Evolutionary conservation across 306 rosid species (phyloP), one percentile per base, ranked within the genome.

Genomic region (Urtica urens): DNA sequence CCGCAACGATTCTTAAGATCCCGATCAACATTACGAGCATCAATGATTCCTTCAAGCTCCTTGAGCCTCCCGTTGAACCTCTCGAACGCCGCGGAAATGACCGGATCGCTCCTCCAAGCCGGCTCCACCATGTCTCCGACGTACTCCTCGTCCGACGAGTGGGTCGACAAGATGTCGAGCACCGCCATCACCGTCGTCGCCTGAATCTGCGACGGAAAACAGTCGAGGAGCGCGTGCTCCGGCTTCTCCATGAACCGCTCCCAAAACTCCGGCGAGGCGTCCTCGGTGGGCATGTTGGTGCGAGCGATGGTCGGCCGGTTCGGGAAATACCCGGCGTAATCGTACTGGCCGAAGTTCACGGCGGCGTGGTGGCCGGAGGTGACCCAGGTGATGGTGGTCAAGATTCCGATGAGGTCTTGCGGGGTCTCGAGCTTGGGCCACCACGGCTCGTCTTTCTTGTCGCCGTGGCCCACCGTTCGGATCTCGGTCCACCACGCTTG

Each of bases 401-500:
- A 31, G 60, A 81, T 76, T 44, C 38, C 46, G 7, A 76, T 78
- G 7, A 85, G 82, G 63, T 85, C 82, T 52, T 78, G 10, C 1
- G 75, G 66, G 3, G 87, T 85, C 23, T 64, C 54, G 3, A 85
- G 78, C 5, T 23, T 22, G 3, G 93, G 93, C 95, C 95, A 86
- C 93, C 95, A 73, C 6, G 85, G 82, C 51, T 86, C 87, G 22
- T 81, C 93, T 27, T 86, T 86, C 53, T 86, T 86, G 61, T 86
- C 88, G 0, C 57, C 93, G 24, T 81, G 85, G 7, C 95, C 95
- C 2, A 50, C 58, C 5, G 72, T 76, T 63, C 78, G 38, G 28
- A 85, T 81, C 35, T 85, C 93, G 8, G 65, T 78, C 95, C 95
- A 81, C 93, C 95, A 85, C 49, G 84, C 73, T 45, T 85, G 95